A percentile compares a stretch with the other conserved stretches of the same genome.
Evolutionary conservation across 148 eudicot species (phyloP).

Genomic region (Persicaria maculosa): DNA sequence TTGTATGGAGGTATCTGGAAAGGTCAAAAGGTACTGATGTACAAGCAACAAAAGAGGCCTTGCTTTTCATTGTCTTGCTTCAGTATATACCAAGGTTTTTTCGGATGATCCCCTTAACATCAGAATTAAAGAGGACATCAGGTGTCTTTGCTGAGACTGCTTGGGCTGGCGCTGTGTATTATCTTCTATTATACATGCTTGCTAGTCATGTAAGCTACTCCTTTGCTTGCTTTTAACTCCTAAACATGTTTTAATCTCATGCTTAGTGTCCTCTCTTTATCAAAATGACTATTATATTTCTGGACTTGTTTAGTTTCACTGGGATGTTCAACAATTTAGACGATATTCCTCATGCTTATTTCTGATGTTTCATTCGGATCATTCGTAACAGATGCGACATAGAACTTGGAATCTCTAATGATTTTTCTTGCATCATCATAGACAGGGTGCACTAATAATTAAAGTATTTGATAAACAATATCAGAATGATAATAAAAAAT

Average conservation of each 20-base stretch:
- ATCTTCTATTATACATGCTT: conserved; percentile 61
- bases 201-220: conserved; percentile 57
- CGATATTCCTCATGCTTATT: neutral
- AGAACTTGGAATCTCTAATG: neutral
- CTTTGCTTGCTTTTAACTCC: neutral
- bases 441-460: neutral
- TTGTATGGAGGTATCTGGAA: conserved; percentile 71
- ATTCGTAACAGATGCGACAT: neutral
- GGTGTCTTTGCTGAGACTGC: conserved; percentile 75
- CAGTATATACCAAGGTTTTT: conserved; percentile 57
- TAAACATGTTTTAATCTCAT: neutral
- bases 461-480: neutral
- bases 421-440: neutral
- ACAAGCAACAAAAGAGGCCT: conserved; percentile 49
- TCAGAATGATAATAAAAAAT: neutral
- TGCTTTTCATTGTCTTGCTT: conserved; percentile 42
- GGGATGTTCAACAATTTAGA: neutral
- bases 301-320: neutral
- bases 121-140: conserved; percentile 62
- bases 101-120: conserved; percentile 48
- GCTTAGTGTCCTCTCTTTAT: neutral
- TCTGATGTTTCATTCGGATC: neutral
- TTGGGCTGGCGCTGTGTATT: conserved; percentile 69
- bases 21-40: conserved; percentile 61
- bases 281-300: neutral